Base-by-base conservation (phyloP, 2,329 filamentous ascomycete species). In the Pseudogymnoascus sp. region DNA sequence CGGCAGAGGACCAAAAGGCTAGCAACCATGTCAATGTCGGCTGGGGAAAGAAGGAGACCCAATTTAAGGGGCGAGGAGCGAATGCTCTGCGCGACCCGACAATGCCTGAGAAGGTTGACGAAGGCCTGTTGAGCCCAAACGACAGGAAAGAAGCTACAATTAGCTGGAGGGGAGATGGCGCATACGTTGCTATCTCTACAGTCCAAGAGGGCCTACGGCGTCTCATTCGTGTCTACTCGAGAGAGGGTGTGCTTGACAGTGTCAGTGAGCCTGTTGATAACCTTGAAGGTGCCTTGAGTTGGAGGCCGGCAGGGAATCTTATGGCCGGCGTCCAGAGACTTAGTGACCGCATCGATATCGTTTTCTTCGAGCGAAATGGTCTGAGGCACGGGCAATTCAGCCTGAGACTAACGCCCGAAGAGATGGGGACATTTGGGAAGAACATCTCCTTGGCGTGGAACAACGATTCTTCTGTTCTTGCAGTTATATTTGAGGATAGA, bases 281-380 rank as follows among this genome's bases (percentile, higher is more conserved):
- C 0, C 81, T 99, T n/a, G 92, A 96, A 73, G 85, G 85, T 12
- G 82, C 89, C 41, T 74, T 99, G 62, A 96, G 90, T 75, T 99
- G 94, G 94, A 83, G 92, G 65, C 94, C 94, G 1, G 85, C 86
- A 12, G 94, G 94, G 0, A 97, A 97, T 70, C 78, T 97, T 22
- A 88, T 99, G 68, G 92, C 92, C n/a, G 84, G 89, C 37, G 84
- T 96, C 47, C 91, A 95, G 72, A 81, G 90, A 14, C 74, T 85
- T n/a, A 38, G 33, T 38, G 83, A 87, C 57, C 80, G 80, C n/a
- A 77, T 90, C 18, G 87, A 96, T 67, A 86, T 97, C 47, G 86
- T 96, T 2, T 99, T 99, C 74, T 99, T 99, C 68, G 94, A 99
- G 76, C 83, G 92, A 59, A 99, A 99, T 69, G 94, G 94, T n/a